Evolutionary conservation across 1,284 basidiomycete genomes (phyloP), one percentile per base, ranked within the genome.

Genomic region (Boletus calvinii): DNA sequence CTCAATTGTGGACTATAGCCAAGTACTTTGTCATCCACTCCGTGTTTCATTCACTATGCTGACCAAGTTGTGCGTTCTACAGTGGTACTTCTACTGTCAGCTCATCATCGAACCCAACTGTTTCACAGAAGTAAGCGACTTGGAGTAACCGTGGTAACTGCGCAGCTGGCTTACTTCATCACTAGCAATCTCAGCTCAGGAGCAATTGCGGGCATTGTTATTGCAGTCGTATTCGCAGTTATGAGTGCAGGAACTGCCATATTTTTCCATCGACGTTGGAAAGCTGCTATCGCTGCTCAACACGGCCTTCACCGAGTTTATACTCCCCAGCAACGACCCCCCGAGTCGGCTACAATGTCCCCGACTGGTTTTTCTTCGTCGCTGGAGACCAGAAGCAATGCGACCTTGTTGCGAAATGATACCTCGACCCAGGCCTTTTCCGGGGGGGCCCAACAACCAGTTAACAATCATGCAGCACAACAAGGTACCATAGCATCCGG

Each of bases 181-280:
- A 24, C 12, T 40, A 65, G 62, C 31, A 24, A 31, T n/a, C 47
- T 69, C 2, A 51, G 52, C 31, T 42, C 64, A n/a, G 68, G 67
- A 7, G 60, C 57, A 15, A 63, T 69, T 48, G 62, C 50, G 22
- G 67, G 65, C 1, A 62, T 70, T 42, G 52, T 32, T 26, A 15
- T 70, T 15, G 53, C 57, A 29, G 47, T 20, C 6, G 53, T 24
- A 17, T 46, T 38, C 5, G 64, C 68, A 20, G 13, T 60, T n/a
- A 13, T 62, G 20, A 44, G 55, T 34, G 46, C 46, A 4, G 57
- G 46, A 4, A 46, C 38, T 9, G 64, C 61, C 4, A 13, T 67
- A 30, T 49, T 69, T 38, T 67, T 68, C 34, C 69, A 66, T 36
- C 54, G 58, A 29, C 67, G 64, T 10, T 69, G 67, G 66, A 71